Conservation (phyloP, 441 rosid species). For the Gossypium trilobum region DNA sequence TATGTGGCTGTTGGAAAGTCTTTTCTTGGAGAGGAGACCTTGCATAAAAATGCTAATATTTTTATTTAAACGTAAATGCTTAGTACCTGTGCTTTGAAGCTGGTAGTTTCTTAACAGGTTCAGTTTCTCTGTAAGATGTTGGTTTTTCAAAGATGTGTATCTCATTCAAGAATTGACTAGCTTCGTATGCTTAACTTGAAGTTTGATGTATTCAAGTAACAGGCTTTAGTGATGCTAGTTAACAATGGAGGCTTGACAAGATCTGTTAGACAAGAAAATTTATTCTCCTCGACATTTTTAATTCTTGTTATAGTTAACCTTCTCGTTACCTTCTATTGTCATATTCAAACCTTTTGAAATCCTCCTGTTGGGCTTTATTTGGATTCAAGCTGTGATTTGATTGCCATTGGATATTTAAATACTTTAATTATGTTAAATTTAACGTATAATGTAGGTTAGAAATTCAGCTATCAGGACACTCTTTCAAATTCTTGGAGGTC, state of each 20-base stretch:
- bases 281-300: background rate
- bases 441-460: conserved; percentile 56
- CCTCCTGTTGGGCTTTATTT: background rate
- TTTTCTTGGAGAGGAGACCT: conserved; percentile 1
- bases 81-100: background rate
- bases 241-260: background rate
- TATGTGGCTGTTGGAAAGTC: background rate
- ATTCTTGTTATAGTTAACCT: conserved; percentile 5
- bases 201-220: background rate
- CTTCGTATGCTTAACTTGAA: background rate
- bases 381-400: background rate
- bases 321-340: background rate
- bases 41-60: background rate
- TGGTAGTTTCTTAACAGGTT: background rate
- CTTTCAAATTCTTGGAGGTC: conserved; percentile 91
- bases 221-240: background rate
- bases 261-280: conserved; percentile 5
- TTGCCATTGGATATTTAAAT: background rate
- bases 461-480: conserved; percentile 96
- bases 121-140: background rate
- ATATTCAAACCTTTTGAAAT: background rate
- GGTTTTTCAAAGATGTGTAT: background rate
- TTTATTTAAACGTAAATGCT: background rate
- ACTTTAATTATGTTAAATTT: conserved; percentile 4
- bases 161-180: background rate